phyloP scores from a whole-genome alignment of 257 asterid genomes.

The Gentiana dahurica region DNA sequence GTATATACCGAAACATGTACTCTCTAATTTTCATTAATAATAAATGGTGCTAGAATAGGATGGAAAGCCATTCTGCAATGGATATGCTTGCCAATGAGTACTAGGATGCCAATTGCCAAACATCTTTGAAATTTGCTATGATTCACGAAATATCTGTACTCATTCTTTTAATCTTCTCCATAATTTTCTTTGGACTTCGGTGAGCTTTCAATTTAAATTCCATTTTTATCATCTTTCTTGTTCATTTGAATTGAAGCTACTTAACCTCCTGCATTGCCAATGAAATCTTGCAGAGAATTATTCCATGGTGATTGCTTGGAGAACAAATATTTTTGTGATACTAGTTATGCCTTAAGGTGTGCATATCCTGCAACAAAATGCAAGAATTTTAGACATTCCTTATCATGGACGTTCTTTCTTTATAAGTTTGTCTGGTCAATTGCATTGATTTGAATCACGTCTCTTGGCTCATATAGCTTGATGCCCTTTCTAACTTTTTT shows the following conservation, averaged over 20 bases:
- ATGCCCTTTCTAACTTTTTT: neutral
- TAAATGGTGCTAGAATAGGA: too few relatives aligned
- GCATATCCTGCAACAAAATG: neutral
- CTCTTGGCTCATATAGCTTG: too few relatives aligned
- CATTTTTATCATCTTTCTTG: neutral
- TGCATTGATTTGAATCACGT: too few relatives aligned
- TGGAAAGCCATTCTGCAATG: too few relatives aligned
- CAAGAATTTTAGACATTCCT: neutral
- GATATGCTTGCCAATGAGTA: too few relatives aligned
- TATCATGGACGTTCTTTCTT: neutral
- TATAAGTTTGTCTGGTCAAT: neutral
- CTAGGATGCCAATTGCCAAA: too few relatives aligned
- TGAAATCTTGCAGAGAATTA: neutral
- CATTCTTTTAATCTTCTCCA: neutral
- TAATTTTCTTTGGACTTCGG: neutral
- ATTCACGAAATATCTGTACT: too few relatives aligned
- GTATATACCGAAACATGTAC: too few relatives aligned
- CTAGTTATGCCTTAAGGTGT: neutral
- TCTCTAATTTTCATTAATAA: too few relatives aligned
- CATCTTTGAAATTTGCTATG: too few relatives aligned
- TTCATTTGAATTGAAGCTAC: neutral
- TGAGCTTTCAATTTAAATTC: neutral
- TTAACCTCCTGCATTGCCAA: too few relatives aligned
- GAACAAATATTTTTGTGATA: too few relatives aligned
- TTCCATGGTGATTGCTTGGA: neutral